phyloP scores from a whole-genome alignment of 768 basidiomycete species.

The Suillus paluster region DNA sequence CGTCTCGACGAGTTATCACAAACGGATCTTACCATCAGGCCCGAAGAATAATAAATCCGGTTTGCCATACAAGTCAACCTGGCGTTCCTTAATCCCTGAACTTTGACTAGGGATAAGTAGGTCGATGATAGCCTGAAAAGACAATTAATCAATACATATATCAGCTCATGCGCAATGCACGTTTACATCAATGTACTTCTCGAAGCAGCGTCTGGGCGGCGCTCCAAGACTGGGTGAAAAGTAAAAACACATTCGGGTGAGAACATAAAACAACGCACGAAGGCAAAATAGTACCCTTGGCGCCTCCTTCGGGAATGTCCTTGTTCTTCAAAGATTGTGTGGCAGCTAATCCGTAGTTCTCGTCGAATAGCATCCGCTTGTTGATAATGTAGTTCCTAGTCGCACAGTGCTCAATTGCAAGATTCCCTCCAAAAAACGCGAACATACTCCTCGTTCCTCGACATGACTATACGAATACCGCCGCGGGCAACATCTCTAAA shows the following conservation, averaged over 20 bases:
- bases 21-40: constrained; percentile 70
- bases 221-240: constrained; percentile 69
- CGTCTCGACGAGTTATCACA: neutral
- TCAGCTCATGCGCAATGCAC: constrained; percentile 7
- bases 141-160: constrained; percentile 13
- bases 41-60: constrained; percentile 95
- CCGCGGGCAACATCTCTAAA: constrained; percentile 98
- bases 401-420: neutral
- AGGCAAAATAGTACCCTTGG: constrained; percentile 95
- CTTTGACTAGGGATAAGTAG: constrained; percentile 95
- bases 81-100: constrained; percentile 93
- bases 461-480: constrained; percentile 94
- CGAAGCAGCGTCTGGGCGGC: constrained; percentile 85
- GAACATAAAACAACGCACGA: constrained; percentile 54
- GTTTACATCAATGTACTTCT: constrained; percentile 95
- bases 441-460: constrained; percentile 86
- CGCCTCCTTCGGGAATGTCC: constrained; percentile 97
- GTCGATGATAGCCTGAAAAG: constrained; percentile 79
- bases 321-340: constrained; percentile 97
- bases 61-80: constrained; percentile 89
- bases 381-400: constrained; percentile 92
- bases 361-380: constrained; percentile 93
- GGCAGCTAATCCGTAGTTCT: constrained; percentile 94
- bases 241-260: neutral
- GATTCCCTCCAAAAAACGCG: neutral